Conservation (phyloP, 2,329 filamentous ascomycete species). For the Sclerotinia trifoliorum region DNA sequence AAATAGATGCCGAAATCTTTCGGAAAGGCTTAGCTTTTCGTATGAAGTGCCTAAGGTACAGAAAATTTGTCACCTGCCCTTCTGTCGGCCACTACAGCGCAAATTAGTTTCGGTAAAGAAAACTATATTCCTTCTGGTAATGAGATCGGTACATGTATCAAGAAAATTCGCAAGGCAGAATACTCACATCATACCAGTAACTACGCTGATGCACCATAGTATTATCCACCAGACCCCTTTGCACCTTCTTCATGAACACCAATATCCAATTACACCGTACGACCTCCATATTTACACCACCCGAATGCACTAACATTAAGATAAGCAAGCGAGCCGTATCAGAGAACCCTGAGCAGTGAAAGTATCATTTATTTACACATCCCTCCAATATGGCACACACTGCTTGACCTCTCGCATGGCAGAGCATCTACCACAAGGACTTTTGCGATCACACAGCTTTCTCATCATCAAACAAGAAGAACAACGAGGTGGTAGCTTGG, state of each 20-base stretch:
- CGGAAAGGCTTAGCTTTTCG: too few species aligned
- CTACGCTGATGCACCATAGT: neutral
- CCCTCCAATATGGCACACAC: neutral
- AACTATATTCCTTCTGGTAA: neutral
- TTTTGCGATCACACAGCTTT: neutral
- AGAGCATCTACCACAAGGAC: slow-evolving; percentile 6
- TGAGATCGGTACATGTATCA: neutral
- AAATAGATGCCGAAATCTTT: neutral
- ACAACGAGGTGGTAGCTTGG: neutral
- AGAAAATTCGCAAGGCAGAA: neutral
- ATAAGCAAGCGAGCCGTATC: neutral
- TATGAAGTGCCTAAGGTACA: neutral
- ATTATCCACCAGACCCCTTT: too few species aligned
- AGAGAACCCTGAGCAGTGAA: neutral
- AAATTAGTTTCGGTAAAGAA: neutral
- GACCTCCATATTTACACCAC: too few species aligned
- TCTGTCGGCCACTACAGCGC: neutral
- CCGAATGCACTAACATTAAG: neutral
- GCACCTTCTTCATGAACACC: neutral
- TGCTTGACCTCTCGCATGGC: rapidly evolving
- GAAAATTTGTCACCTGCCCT: neutral
- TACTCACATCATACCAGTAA: neutral
- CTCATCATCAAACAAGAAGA: neutral
- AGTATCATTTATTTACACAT: neutral
- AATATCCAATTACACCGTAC: too few species aligned